Evolutionary conservation across 352 stramenopile genomes (phyloP), one percentile per base, ranked within the genome.

Genomic region (Globisporangium parvum): DNA sequence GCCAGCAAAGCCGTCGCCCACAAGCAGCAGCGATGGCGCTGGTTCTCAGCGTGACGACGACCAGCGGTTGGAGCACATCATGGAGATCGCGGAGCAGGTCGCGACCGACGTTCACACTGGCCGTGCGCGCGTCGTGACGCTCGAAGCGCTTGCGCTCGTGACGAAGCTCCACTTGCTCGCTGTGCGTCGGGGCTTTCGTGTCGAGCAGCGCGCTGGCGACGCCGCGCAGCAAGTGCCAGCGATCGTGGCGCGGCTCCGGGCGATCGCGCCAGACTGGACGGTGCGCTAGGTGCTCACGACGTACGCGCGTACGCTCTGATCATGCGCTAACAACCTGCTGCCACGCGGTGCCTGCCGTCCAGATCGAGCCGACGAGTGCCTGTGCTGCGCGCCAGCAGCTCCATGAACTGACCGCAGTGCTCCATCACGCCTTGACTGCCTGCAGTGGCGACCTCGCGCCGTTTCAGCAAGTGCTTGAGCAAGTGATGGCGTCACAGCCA

Each of bases 391-490:
- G 18, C 17, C 51, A 26, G 18, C 28, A 46, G n/a, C 20, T 68
- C 8, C 18, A 62, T 0, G 52, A 84, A 45, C 77, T 79, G 63
- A 74, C 61, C 17, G 47, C 48, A 17, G 14, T 78, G 60, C 53
- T 88, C 47, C 74, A 75, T 24, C 51, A 66, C 31, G 64, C 75
- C 50, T 57, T 88, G 20, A 18, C n/a, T 0, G 48, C 56, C 12
- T 72, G 66, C 33, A 58, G 62, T 14, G 46, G 51, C 0, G 71
- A 77, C 42, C 39, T 85, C 48, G 67, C 50, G 54, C 62, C 78
- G 42, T 88, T 87, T 51, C 70, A 80, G 35, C 67, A 88, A n/a
- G 72, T 81, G 2, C 12, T 85, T 1, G 73, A 86, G 57, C 69
- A 84, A 54, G 28, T 87, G 0, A 84, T 90, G 51, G 66, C 55